phyloP scores from a whole-genome alignment of 192 early-diverging fungal genomes.

The Backusella tuberculispora region DNA sequence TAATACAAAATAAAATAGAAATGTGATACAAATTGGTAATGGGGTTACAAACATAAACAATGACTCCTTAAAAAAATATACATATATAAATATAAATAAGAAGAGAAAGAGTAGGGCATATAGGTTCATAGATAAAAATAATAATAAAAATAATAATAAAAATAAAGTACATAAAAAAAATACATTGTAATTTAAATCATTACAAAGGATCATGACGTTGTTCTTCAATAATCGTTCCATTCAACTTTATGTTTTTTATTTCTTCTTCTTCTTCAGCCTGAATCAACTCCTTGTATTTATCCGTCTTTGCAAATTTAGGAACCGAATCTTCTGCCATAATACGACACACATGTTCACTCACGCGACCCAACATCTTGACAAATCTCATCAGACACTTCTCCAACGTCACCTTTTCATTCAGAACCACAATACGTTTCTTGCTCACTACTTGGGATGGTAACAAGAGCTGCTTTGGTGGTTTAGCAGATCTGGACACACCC shows the following conservation, averaged over 20 bases:
- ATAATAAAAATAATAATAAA: not conserved
- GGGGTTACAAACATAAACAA: not conserved
- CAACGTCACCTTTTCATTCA: not conserved
- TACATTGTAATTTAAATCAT: not conserved
- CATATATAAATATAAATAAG: not conserved
- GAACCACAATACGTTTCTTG: not conserved
- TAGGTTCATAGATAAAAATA: not conserved
- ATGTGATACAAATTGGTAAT: not conserved
- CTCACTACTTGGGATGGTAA: not conserved
- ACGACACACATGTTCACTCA: slow-evolving; percentile 37
- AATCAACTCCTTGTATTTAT: slow-evolving; percentile 25
- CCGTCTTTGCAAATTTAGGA: slow-evolving; percentile 28
- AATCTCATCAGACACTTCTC: slow-evolving; percentile 23
- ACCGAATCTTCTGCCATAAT: slow-evolving; percentile 43
- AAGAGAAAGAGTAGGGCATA: too few relatives aligned
- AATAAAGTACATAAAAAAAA: not conserved
- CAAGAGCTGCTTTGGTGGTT: slow-evolving; percentile 13
- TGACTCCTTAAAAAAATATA: slow-evolving; percentile 15
- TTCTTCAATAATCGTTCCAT: not conserved
- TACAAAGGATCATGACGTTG: not conserved
- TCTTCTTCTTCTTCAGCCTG: not conserved
- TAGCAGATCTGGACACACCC: not conserved
- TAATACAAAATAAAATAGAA: not conserved
- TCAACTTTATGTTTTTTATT: not conserved
- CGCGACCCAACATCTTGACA: slow-evolving; percentile 32